Conservation (phyloP, 495 filamentous ascomycete genomes). For the Corynascus novoguineensis region DNA sequence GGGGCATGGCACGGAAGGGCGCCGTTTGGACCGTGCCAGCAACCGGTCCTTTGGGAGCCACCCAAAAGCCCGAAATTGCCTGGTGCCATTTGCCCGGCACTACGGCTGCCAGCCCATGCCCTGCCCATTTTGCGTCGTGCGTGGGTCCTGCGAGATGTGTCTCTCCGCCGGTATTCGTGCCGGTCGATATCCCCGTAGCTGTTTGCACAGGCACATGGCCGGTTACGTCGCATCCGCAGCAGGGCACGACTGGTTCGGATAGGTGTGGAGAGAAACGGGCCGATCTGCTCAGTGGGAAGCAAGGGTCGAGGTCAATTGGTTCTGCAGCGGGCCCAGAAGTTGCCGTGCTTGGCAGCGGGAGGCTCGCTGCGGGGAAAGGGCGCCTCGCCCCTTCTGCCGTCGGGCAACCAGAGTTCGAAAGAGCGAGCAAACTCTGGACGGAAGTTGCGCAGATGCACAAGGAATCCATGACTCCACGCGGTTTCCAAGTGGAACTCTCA, state of each 20-base stretch:
- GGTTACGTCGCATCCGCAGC: slow-evolving; percentile 7
- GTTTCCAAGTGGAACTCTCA: neutral
- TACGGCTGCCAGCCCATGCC: neutral
- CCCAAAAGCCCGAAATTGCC: too few relatives aligned
- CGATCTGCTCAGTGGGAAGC: slow-evolving; percentile 6
- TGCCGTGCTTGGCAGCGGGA: neutral
- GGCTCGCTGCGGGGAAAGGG: neutral
- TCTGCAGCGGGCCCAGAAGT: neutral
- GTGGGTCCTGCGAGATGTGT: neutral
- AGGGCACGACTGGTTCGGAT: neutral
- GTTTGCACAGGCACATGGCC: neutral
- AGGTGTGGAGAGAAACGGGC: slow-evolving; percentile 10
- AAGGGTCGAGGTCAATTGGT: slow-evolving; percentile 7
- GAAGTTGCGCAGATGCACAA: too few relatives aligned
- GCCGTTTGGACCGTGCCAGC: neutral
- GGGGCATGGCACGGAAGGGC: neutral
- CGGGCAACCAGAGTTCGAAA: too few relatives aligned
- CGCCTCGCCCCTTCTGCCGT: too few relatives aligned
- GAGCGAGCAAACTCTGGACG: too few relatives aligned
- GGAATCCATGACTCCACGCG: too few relatives aligned
- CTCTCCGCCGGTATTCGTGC: neutral
- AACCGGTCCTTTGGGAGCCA: too few relatives aligned
- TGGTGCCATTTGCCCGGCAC: neutral
- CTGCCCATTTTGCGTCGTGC: neutral
- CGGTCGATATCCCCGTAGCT: neutral